Conservation (phyloP, 2,329 filamentous ascomycete genomes). For the Emergomyces orientalis region DNA sequence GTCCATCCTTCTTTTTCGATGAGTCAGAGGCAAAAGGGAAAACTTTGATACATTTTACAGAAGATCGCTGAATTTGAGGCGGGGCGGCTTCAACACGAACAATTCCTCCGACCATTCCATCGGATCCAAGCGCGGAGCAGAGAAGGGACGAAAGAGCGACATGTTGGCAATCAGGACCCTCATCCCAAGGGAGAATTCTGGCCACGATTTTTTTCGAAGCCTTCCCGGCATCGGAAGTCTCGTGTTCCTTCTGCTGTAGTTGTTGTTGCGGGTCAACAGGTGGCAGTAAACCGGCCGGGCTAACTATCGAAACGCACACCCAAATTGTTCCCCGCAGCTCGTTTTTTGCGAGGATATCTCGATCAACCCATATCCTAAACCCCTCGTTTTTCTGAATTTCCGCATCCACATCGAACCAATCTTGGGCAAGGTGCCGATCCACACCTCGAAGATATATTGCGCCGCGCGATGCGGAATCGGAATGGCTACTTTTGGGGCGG, state of each 20-base stretch:
- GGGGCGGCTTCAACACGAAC: slow-evolving; percentile 79
- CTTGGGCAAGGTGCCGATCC: slow-evolving; percentile 57
- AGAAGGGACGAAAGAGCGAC: slow-evolving; percentile 68
- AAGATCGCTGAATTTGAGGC: slow-evolving; percentile 56
- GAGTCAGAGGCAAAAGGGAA: slow-evolving; percentile 62
- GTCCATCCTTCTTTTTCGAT: slow-evolving; percentile 51
- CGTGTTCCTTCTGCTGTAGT: slow-evolving; percentile 57
- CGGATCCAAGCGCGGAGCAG: slow-evolving; percentile 61
- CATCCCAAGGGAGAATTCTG: slow-evolving; percentile 67
- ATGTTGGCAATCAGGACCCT: slow-evolving; percentile 73
- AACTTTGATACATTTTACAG: slow-evolving; percentile 62
- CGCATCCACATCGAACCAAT: slow-evolving; percentile 68
- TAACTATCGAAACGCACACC: slow-evolving; percentile 77
- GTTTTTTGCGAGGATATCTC: slow-evolving; percentile 61
- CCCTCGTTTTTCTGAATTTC: slow-evolving; percentile 46
- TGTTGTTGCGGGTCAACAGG: slow-evolving; percentile 60
- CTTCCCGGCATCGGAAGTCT: slow-evolving; percentile 47
- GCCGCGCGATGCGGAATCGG: slow-evolving; percentile 50
- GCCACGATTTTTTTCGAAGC: slow-evolving; percentile 64
- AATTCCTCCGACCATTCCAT: slow-evolving; percentile 72
- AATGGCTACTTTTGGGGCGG: slow-evolving; percentile 47
- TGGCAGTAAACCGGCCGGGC: slow-evolving; percentile 65
- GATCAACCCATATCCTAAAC: slow-evolving; percentile 76
- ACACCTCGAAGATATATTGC: slow-evolving; percentile 69
- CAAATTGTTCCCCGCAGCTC: slow-evolving; percentile 67